Percentiles rank a stretch among this genome's conserved stretches.
Conservation (phyloP, 2,329 filamentous ascomycete species). For the Penicillium freii region DNA sequence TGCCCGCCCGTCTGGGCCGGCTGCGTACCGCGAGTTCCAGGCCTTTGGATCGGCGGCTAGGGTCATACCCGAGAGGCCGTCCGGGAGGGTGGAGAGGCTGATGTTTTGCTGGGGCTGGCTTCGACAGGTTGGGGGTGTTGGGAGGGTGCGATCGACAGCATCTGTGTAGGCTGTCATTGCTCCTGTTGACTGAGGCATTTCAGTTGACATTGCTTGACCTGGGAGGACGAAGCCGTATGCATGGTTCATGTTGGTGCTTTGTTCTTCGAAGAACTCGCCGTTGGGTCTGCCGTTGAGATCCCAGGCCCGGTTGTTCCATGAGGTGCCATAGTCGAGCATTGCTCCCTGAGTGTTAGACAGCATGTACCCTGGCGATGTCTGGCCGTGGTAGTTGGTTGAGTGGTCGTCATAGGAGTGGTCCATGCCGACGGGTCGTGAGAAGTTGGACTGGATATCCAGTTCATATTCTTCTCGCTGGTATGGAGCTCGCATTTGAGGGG, state of each 20-base stretch:
- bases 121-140: slow-evolving; percentile 33
- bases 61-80: slow-evolving; percentile 18
- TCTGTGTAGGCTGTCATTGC: slow-evolving; percentile 23
- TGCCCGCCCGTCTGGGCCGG: slow-evolving; percentile 1
- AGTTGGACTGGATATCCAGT: slow-evolving; percentile 23
- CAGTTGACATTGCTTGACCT: slow-evolving; percentile 27
- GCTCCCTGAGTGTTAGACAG: slow-evolving; percentile 33
- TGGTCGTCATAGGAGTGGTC: slow-evolving; percentile 36
- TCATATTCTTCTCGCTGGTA: slow-evolving; percentile 30
- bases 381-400: slow-evolving; percentile 31
- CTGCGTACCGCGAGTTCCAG: slow-evolving; percentile 13
- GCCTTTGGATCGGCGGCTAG: slow-evolving; percentile 22
- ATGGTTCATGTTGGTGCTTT: slow-evolving; percentile 16
- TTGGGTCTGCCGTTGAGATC: slow-evolving; percentile 24
- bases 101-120: slow-evolving; percentile 18
- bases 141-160: slow-evolving; percentile 35
- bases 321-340: slow-evolving; percentile 30
- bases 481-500: slow-evolving; percentile 19
- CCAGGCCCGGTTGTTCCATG: slow-evolving; percentile 34
- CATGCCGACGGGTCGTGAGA: slow-evolving; percentile 23
- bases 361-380: slow-evolving; percentile 37
- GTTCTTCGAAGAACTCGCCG: slow-evolving; percentile 21
- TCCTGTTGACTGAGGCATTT: slow-evolving; percentile 27
- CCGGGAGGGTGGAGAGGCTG: slow-evolving; percentile 15
- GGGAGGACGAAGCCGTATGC: slow-evolving; percentile 34